Base-by-base conservation (phyloP, 768 basidiomycete genomes). In the Dacryopinax spathularia region DNA sequence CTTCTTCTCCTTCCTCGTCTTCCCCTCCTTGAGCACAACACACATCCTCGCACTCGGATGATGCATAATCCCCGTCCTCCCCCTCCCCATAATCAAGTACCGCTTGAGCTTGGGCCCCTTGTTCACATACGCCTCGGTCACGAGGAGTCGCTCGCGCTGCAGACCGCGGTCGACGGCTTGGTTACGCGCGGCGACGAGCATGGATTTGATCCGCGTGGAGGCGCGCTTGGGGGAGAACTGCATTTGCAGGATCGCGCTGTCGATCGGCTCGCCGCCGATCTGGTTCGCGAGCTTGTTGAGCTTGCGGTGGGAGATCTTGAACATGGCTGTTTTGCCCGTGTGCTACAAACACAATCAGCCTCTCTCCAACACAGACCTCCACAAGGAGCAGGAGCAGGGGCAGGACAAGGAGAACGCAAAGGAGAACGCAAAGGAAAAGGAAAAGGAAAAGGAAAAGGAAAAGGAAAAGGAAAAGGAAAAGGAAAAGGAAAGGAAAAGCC, bases 191-290 rank as follows among this genome's bases (percentile, higher is more conserved):
- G 88, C 83, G 13, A 83, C 84, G 44, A 98, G 80, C 82, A 91
- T 91, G 68, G 86, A 89, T 81, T 91, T 86, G 64, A 99, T 84
- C 65, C 91, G 85, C 56, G 78, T 80, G 67, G 90, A 86, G 15
- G 88, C 91, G 25, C 91, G 82, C 76, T 99, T 99, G 73, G 94
- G 88, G 66, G 88, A 91, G 74, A 96, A 97, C 72, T 88, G 83
- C 90, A 98, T 94, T 70, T 99, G 95, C 64, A 97, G 77, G 72
- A 99, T 95, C 34, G 95, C 95, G 68, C 87, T 84, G 76, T 97
- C 94, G 65, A 97, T 87, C 18, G 94, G 93, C 69, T 91, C 87
- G 20, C 90, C 88, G 1, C 89, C 81, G 66, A 99, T 88, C 73
- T 96, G 91, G 33, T 84, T 80, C 9, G 74, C 87, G 39, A 99